Conservation (phyloP, 306 rosid species). For the Vigna unguiculata region DNA sequence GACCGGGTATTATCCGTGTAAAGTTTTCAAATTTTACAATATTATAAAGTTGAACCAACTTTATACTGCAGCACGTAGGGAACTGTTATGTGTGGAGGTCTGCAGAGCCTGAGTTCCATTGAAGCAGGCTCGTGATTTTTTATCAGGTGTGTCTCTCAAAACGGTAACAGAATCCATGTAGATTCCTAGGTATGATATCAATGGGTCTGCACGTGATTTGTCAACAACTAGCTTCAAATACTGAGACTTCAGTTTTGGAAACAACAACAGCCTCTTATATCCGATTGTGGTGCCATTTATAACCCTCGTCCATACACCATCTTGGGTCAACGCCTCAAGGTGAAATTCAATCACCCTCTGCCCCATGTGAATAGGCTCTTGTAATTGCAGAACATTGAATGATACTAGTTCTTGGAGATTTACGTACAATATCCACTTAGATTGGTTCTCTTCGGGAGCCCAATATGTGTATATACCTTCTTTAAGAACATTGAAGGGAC, state of each 20-base stretch:
- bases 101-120: constrained; percentile 61
- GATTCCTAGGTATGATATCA: constrained; percentile 70
- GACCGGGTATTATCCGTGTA: background rate
- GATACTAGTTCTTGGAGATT: constrained; percentile 63
- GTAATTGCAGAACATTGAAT: constrained; percentile 78
- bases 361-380: constrained; percentile 96
- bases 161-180: constrained; percentile 64
- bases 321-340: constrained; percentile 58
- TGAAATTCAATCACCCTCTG: constrained; percentile 82
- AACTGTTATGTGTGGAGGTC: constrained; percentile 37
- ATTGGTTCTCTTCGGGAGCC: constrained; percentile 76
- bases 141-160: constrained; percentile 41
- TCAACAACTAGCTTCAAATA: constrained; percentile 73
- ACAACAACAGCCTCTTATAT: constrained; percentile 71
- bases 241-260: constrained; percentile 63
- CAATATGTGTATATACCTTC: constrained; percentile 79
- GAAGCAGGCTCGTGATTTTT: constrained; percentile 38
- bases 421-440: constrained; percentile 63
- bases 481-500: constrained; percentile 65
- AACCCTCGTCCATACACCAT: constrained; percentile 67
- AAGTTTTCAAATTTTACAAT: constrained; percentile 12
- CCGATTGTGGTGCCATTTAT: constrained; percentile 79
- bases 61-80: constrained; percentile 55
- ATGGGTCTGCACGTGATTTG: constrained; percentile 78
- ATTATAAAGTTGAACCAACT: constrained; percentile 47